Evolutionary conservation across 352 stramenopile genomes (phyloP).

Genomic region (Thalassiosira mediterranea): DNA sequence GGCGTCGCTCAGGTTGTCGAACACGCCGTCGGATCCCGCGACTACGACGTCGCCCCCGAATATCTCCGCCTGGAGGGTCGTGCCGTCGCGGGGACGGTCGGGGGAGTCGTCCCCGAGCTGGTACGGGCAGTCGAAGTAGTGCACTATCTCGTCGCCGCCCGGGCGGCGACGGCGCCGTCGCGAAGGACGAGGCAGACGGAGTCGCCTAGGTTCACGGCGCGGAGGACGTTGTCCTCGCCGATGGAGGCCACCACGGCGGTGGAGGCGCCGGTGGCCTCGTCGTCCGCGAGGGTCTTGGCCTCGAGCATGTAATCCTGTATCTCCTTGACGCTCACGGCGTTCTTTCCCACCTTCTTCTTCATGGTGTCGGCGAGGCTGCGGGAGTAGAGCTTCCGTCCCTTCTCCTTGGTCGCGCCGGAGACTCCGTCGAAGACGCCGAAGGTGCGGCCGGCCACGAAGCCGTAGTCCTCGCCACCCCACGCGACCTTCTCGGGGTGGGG

Average conservation of each 20-base stretch:
- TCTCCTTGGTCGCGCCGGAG: conserved; percentile 72
- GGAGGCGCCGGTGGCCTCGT: conserved; percentile 67
- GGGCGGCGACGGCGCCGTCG: conserved; percentile 87
- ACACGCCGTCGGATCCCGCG: conserved; percentile 93
- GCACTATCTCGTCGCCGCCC: conserved; percentile 90
- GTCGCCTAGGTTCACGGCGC: conserved; percentile 92
- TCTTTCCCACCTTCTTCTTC: conserved; percentile 52
- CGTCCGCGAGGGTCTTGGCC: conserved; percentile 66
- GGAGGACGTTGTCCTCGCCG: conserved; percentile 79
- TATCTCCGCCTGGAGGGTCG: conserved; percentile 87
- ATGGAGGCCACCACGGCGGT: conserved; percentile 83
- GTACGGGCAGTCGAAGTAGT: conserved; percentile 97
- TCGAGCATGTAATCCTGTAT: conserved; percentile 63
- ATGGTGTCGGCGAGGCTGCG: conserved; percentile 67
- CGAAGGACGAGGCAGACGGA: conserved; percentile 92
- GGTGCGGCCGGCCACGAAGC: conserved; percentile 65
- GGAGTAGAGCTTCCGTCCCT: conserved; percentile 79
- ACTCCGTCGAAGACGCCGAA: conserved; percentile 86
- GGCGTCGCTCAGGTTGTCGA: conserved; percentile 93
- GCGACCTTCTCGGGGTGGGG: conserved; percentile 77
- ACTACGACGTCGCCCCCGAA: conserved; percentile 91
- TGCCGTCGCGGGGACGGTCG: conserved; percentile 90
- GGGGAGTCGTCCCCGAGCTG: conserved; percentile 90
- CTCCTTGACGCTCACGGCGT: conserved; percentile 58
- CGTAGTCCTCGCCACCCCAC: conserved; percentile 83